A percentile compares a stretch with the other conserved stretches of the same genome.
Evolutionary conservation across 306 rosid species (phyloP).

Genomic region (Aeschynomene evenia): DNA sequence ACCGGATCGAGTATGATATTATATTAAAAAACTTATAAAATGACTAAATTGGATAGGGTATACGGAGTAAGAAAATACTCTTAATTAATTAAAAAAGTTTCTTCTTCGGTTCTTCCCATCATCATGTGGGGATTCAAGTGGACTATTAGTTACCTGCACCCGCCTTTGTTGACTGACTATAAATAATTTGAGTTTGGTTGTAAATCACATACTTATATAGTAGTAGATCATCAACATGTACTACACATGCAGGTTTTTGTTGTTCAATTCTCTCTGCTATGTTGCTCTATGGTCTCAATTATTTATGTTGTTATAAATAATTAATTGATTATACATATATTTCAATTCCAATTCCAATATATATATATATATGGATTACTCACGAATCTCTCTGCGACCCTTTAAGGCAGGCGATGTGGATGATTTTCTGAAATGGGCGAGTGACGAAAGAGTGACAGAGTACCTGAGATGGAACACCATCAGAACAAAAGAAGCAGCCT

Average conservation of each 20-base stretch:
- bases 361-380: constrained; percentile 29
- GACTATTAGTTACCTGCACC: not conserved
- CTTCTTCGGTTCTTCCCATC: too few relatives aligned
- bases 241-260: too few relatives aligned
- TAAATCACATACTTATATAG: too few relatives aligned
- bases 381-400: constrained; percentile 22
- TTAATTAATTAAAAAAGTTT: too few relatives aligned
- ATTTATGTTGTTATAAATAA: not conserved
- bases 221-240: not conserved
- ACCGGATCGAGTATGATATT: too few relatives aligned
- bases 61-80: too few relatives aligned
- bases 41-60: too few relatives aligned
- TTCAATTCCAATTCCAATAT: too few relatives aligned
- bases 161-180: not conserved
- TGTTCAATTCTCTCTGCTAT: too few relatives aligned
- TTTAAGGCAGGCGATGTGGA: constrained; percentile 24
- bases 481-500: constrained; percentile 42
- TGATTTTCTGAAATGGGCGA: constrained; percentile 36
- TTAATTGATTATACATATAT: not conserved
- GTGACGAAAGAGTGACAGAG: constrained; percentile 36
- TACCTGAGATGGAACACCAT: constrained; percentile 38
- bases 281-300: not conserved
- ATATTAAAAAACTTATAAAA: too few relatives aligned
- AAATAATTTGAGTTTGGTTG: too few relatives aligned
- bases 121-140: too few relatives aligned